Conservation (phyloP, 2,329 filamentous ascomycete species). For the Aspergillus aculeatinus region DNA sequence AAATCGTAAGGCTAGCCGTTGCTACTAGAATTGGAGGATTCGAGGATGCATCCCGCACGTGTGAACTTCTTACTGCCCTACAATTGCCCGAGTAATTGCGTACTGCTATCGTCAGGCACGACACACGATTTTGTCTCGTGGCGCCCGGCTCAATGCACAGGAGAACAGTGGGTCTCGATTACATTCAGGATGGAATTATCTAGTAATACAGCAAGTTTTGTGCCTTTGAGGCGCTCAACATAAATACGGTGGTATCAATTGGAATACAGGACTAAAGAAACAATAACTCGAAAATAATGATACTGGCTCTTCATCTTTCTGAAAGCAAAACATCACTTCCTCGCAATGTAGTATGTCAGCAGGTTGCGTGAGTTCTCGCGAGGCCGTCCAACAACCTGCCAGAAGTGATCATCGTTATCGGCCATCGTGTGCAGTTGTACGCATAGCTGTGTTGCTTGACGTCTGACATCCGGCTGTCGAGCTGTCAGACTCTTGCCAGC, state of each 20-base stretch:
- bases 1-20: too few relatives aligned
- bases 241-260: not conserved
- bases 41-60: too few relatives aligned
- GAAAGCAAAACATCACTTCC: not conserved
- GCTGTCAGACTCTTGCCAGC: constrained; percentile 33
- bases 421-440: constrained; percentile 29
- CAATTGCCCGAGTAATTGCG: too few relatives aligned
- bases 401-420: constrained; percentile 27
- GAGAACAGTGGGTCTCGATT: not conserved
- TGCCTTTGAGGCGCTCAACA: not conserved
- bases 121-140: not conserved
- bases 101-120: not conserved
- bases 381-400: constrained; percentile 31
- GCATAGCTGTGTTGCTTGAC: constrained; percentile 39
- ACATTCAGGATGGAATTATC: not conserved
- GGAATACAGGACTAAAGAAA: not conserved
- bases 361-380: constrained; percentile 35
- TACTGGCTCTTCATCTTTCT: not conserved
- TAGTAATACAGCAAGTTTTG: not conserved
- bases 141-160: too few relatives aligned
- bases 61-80: too few relatives aligned
- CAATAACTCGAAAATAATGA: not conserved
- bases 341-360: constrained; percentile 37
- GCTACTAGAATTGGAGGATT: too few relatives aligned
- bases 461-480: constrained; percentile 38